These are phyloP conservation scores for Fusarium floridanum DNA, from an alignment of 2,329 filamentous ascomycete genomes.

Conservation along the genomic window DNA sequence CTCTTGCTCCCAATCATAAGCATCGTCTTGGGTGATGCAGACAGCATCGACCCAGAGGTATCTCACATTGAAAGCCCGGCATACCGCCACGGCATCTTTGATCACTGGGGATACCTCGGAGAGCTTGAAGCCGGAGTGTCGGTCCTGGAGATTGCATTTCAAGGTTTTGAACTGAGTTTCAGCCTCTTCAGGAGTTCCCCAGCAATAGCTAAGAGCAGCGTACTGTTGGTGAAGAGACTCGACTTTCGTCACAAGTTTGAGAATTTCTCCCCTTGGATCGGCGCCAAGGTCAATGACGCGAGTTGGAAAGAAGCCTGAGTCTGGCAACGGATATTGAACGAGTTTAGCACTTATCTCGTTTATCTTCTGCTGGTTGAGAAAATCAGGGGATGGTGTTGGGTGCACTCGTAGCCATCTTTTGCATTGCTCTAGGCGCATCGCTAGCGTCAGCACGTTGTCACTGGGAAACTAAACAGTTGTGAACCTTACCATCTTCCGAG, in stretches of 20 bases:
- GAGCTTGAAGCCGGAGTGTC: neutral
- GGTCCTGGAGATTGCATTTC: neutral
- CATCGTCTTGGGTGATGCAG: slow-evolving; percentile 18
- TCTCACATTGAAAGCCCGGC: neutral
- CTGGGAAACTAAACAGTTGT: neutral
- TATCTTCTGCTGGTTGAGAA: neutral
- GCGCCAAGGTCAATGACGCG: neutral
- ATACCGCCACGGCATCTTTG: neutral
- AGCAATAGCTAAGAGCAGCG: slow-evolving; percentile 20
- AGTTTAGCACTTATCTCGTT: neutral
- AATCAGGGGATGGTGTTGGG: neutral
- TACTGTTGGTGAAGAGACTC: neutral
- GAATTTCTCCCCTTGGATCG: neutral
- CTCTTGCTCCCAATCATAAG: slow-evolving; percentile 14
- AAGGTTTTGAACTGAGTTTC: slow-evolving; percentile 4
- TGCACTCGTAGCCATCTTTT: neutral
- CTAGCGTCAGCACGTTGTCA: neutral
- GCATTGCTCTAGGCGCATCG: neutral
- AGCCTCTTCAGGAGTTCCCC: neutral
- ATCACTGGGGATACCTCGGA: neutral
- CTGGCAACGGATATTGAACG: neutral
- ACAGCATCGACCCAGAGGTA: slow-evolving; percentile 22
- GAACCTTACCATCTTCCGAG: neutral
- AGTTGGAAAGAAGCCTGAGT: neutral
- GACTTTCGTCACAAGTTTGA: neutral